Evolutionary conservation across 1,284 basidiomycete genomes (phyloP), one percentile per base, ranked within the genome.

Genomic region (Tylopilus sp.): DNA sequence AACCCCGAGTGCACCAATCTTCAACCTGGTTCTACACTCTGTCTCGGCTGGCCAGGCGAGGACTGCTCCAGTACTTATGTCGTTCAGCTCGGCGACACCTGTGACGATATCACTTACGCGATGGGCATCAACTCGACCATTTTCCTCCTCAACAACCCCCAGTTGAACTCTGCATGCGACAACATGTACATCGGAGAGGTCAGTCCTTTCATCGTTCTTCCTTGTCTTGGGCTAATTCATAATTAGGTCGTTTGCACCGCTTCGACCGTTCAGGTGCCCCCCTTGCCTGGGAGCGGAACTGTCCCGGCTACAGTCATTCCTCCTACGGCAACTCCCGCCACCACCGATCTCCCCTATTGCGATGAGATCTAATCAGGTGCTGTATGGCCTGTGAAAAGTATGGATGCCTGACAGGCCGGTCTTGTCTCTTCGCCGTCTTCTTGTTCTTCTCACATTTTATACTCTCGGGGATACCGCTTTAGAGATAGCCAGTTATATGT

Each of bases 131-230:
- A 84, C 70, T 43, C 55, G 6, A 80, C 79, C 31, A 67, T 79
- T 3, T 68, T 87, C 44, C 67, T 60, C 57, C 11, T 52, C 52
- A 86, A 86, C 75, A 87, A 87, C 76, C 84, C 84, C n/a, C 79
- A 86, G 63, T 69, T 88, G 57, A 60, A 81, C 59, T 12, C 53
- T 1, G 70, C 65, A 0, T 87, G 86, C 63, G 57, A 56, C 55
- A 87, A 87, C 70, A 67, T 87, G 56, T 86, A 86, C 61, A 60
- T 82, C 48, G 82, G 78, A 65, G 81, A 84, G 77, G 84, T 85
- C 16, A 7, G 52, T 47, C 7, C 29, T 13, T 35, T 2, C 19
- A 10, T 44, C 26, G 16, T 30, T 0, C 11, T 19, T 13, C 7
- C 19, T 11, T 31, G 12, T 26, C 34, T n/a, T 8, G 35, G 46